Percentiles rank a stretch among this genome's conserved stretches.
Conservation (phyloP, 129 eudicot genomes). For the Silybum marianum region DNA sequence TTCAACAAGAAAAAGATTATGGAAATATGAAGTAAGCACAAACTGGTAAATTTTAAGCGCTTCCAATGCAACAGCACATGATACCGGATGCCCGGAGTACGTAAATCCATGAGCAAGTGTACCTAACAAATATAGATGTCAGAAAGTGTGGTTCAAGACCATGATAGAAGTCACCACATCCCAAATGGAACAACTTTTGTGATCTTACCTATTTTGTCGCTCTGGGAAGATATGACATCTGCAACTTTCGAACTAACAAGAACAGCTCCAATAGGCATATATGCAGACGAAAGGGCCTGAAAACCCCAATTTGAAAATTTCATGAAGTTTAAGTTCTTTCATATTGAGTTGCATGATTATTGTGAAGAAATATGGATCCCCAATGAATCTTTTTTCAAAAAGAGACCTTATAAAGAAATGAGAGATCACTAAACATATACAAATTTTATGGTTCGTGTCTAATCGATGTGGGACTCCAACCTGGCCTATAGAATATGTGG, state of each 20-base stretch:
- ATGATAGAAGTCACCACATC: constrained; percentile 14
- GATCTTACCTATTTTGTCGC: constrained; percentile 76
- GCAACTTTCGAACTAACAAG: constrained; percentile 74
- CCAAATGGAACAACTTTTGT: not conserved
- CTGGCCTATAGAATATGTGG: too few species aligned
- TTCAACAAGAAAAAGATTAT: not conserved
- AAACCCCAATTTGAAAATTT: not conserved
- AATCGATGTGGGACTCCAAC: too few species aligned
- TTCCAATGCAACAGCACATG: constrained; percentile 95
- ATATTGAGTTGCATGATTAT: not conserved
- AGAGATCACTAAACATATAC: not conserved
- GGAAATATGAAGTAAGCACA: not conserved
- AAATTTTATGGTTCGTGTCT: not conserved
- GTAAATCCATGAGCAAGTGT: constrained; percentile 84
- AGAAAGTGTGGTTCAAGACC: not conserved
- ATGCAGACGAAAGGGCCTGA: constrained; percentile 94
- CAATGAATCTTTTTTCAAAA: too few species aligned
- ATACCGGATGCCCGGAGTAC: constrained; percentile 89
- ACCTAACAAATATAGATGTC: constrained; percentile 39
- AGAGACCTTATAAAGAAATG: too few species aligned
- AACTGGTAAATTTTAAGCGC: constrained; percentile 80
- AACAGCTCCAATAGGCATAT: constrained; percentile 94
- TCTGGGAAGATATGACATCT: constrained; percentile 79
- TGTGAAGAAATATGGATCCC: not conserved
- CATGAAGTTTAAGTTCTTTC: not conserved